A percentile compares a stretch with the other conserved stretches of the same genome.
These are phyloP conservation scores for Antarctomyces pellizariae DNA, from an alignment of 495 filamentous ascomycete genomes.

Conservation along the genomic window DNA sequence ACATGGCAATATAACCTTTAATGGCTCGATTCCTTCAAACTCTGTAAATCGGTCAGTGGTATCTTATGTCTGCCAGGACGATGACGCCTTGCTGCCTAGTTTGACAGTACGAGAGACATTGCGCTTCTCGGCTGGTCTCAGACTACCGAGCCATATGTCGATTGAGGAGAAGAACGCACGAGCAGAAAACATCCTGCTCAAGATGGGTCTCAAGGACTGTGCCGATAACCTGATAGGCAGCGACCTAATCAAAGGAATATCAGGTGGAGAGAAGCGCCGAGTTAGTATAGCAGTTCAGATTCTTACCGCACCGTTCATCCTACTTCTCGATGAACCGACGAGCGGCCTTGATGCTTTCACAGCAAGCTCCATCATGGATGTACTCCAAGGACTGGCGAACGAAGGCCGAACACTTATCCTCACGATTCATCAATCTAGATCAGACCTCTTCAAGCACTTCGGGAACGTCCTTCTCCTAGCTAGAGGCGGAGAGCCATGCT, in stretches of 20 bases:
- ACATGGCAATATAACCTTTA: slow-evolving; percentile 37
- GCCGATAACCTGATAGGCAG: slow-evolving; percentile 50
- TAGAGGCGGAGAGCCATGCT: slow-evolving; percentile 39
- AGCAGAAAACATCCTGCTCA: slow-evolving; percentile 45
- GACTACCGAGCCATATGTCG: slow-evolving; percentile 44
- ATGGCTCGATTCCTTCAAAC: slow-evolving; percentile 37
- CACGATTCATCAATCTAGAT: slow-evolving; percentile 54
- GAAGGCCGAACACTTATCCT: slow-evolving; percentile 51
- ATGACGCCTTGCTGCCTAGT: slow-evolving; percentile 48
- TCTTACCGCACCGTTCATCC: slow-evolving; percentile 42
- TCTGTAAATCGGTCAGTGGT: slow-evolving; percentile 41
- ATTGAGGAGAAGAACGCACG: slow-evolving; percentile 34
- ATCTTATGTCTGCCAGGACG: slow-evolving; percentile 56
- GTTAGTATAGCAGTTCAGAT: slow-evolving; percentile 58
- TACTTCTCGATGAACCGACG: slow-evolving; percentile 53
- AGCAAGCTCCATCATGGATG: slow-evolving; percentile 48
- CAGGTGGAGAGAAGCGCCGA: slow-evolving; percentile 51
- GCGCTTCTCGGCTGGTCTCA: slow-evolving; percentile 38
- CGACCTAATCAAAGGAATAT: slow-evolving; percentile 50
- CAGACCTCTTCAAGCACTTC: slow-evolving; percentile 46
- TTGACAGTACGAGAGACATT: slow-evolving; percentile 53
- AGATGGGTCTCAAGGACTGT: slow-evolving; percentile 56
- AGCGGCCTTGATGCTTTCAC: slow-evolving; percentile 58
- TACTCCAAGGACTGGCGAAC: slow-evolving; percentile 39
- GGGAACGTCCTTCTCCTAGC: slow-evolving; percentile 46